A percentile compares a stretch with the other conserved stretches of the same genome.
These are phyloP conservation scores for Claviceps citrina DNA, from an alignment of 2,329 filamentous ascomycete species.

Conservation along the genomic window DNA sequence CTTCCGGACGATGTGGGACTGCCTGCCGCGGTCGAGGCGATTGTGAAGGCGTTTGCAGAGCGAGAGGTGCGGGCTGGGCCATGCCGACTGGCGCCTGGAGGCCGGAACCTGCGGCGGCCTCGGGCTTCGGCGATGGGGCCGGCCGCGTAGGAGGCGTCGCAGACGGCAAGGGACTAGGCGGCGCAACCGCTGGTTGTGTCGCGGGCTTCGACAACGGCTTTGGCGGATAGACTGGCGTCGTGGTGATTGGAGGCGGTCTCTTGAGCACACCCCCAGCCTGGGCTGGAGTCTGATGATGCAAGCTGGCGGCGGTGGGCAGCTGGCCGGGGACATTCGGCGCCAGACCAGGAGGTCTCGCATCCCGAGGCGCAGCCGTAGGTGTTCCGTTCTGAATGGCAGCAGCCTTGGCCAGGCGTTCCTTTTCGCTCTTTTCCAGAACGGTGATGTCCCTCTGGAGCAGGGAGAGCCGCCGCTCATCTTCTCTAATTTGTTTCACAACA, in stretches of 20 bases:
- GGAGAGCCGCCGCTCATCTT: slow-evolving; percentile 56
- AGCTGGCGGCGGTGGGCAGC: slow-evolving; percentile 2
- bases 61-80: slow-evolving; percentile 17
- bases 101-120: slow-evolving; percentile 16
- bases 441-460: slow-evolving; percentile 51
- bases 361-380: slow-evolving; percentile 19
- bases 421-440: slow-evolving; percentile 42
- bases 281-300: slow-evolving; percentile 8
- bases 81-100: slow-evolving; percentile 23
- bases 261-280: slow-evolving; percentile 10
- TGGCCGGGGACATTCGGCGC: neutral
- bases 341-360: slow-evolving; percentile 14
- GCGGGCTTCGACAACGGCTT: slow-evolving; percentile 14
- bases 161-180: slow-evolving; percentile 15
- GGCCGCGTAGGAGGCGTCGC: slow-evolving; percentile 16
- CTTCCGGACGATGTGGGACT: slow-evolving; percentile 21
- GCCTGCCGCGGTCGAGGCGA: slow-evolving; percentile 17
- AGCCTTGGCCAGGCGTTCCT: slow-evolving; percentile 21
- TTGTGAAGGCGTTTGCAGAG: slow-evolving; percentile 18
- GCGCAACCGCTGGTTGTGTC: slow-evolving; percentile 13
- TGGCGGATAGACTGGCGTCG: slow-evolving; percentile 22
- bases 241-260: slow-evolving; percentile 14
- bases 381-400: slow-evolving; percentile 19
- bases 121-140: slow-evolving; percentile 17
- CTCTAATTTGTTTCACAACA: slow-evolving; percentile 52